Percentiles rank a stretch among this genome's conserved stretches.
Conservation (phyloP, 768 basidiomycete species). For the Termitomyces eurrhizus region DNA sequence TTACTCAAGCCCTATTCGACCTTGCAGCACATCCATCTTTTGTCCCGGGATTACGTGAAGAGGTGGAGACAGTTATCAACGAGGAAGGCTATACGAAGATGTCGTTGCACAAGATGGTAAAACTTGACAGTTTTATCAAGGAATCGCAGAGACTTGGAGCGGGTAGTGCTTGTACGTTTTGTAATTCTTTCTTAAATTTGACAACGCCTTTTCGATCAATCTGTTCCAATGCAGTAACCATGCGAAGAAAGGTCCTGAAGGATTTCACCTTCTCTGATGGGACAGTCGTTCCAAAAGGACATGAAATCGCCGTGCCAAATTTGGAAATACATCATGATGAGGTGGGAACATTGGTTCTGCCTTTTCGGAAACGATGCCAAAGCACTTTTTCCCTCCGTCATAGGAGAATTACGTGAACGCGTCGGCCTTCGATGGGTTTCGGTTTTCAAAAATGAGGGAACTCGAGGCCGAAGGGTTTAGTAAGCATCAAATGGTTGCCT, state of each 20-base stretch:
- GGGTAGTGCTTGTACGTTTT: constrained; percentile 22
- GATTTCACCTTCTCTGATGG: constrained; percentile 25
- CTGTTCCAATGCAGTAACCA: constrained; percentile 11
- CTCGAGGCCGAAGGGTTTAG: constrained; percentile 16
- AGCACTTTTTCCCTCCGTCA: not conserved
- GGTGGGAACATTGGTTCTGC: not conserved
- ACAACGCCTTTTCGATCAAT: not conserved
- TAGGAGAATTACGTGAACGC: constrained; percentile 19
- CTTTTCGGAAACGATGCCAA: not conserved
- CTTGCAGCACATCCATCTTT: too few relatives aligned
- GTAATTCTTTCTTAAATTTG: not conserved
- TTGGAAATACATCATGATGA: constrained; percentile 9
- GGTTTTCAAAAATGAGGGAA: constrained; percentile 30
- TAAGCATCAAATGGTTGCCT: constrained; percentile 26
- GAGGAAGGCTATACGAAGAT: too few relatives aligned
- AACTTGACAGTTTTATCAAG: constrained; percentile 26
- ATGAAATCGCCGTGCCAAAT: constrained; percentile 11
- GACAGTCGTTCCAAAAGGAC: constrained; percentile 22
- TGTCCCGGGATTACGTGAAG: too few relatives aligned
- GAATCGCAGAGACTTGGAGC: constrained; percentile 32
- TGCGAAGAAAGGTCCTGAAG: constrained; percentile 17
- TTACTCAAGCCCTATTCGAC: too few relatives aligned
- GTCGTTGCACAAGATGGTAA: too few relatives aligned
- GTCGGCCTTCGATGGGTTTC: constrained; percentile 32
- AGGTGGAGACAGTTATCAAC: too few relatives aligned